Evolutionary conservation across 2,329 filamentous ascomycete species (phyloP), one percentile per base, ranked within the genome.

Genomic region (Drechslerella dactyloides): DNA sequence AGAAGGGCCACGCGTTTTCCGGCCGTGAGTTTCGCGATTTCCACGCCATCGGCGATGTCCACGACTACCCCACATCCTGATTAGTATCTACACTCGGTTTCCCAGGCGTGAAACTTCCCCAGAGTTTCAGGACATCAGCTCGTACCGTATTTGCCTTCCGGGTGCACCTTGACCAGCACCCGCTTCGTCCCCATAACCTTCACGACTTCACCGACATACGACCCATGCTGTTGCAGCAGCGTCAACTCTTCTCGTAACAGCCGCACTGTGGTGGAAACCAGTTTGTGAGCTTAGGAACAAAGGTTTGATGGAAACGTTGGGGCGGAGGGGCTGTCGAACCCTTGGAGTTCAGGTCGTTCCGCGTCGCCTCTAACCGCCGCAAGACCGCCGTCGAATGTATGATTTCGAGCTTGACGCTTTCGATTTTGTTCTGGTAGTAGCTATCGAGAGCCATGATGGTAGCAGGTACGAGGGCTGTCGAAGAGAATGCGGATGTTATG

Each of bases 171-270:
- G 77, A 99, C 94, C 69, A 99, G 84, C 57, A 99, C 92, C 84
- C 99, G 97, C 84, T 99, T 99, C 64, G 94, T 99, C 79, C 93
- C 89, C 94, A 99, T 99, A 68, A 97, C 94, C 85, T 97, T 99
- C 79, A 99, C 94, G n/a, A 99, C 94, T 82, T 99, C 94, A 69
- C 94, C 94, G 35, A 99, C 94, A 79, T 99, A 99, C 19, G 93
- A 97, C 44, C 94, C 94, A 2, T 94, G 94, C 81, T 99, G 94
- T 82, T 99, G 94, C 75, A 99, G 84, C 78, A 99, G 84, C 59
- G 94, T 94, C 21, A 99, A 86, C 84, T 99, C 94, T 83, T 99
- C 94, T 77, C 94, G 86, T 78, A 99, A 83, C 81, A 99, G 84
- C 74, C 94, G 90, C 78, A 99, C 94, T 81, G 66, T 63, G 30